Percentiles rank a stretch among this genome's conserved stretches.
Conservation (phyloP, 805 yeast genomes). For the Saturnispora besseyi region DNA sequence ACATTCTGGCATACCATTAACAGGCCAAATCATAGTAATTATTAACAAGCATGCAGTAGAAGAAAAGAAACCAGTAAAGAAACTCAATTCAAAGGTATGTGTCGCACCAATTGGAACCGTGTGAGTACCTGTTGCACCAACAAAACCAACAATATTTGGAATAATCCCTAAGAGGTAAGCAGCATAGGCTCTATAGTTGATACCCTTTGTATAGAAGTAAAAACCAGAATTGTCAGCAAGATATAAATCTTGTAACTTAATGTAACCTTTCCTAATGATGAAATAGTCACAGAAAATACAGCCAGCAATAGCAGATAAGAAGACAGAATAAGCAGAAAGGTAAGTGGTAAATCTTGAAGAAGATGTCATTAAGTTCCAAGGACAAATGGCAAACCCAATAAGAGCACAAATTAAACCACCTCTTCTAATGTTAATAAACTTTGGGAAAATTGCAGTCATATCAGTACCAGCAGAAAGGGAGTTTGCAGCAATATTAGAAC, state of each 20-base stretch:
- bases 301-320: slow-evolving; percentile 33
- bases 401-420: slow-evolving; percentile 36
- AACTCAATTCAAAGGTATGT: slow-evolving; percentile 14
- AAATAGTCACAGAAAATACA: slow-evolving; percentile 33
- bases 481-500: slow-evolving; percentile 32
- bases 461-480: slow-evolving; percentile 44
- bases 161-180: slow-evolving; percentile 13
- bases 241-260: slow-evolving; percentile 21
- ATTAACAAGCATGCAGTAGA: slow-evolving; percentile 47
- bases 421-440: slow-evolving; percentile 34
- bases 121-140: slow-evolving; percentile 13
- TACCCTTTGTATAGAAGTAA: slow-evolving; percentile 27
- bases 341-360: slow-evolving; percentile 28
- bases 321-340: slow-evolving; percentile 25
- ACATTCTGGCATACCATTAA: slow-evolving; percentile 32
- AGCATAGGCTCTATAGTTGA: slow-evolving; percentile 26
- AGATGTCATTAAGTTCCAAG: slow-evolving; percentile 33
- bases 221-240: slow-evolving; percentile 8
- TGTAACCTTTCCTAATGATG: slow-evolving; percentile 31
- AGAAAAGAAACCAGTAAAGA: slow-evolving; percentile 51
- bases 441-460: slow-evolving; percentile 39
- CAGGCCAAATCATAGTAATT: slow-evolving; percentile 45
- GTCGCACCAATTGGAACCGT: slow-evolving; percentile 10
- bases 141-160: slow-evolving; percentile 24
- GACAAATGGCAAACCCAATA: slow-evolving; percentile 30